These are phyloP conservation scores for Hevea brasiliensis DNA, from an alignment of 345 rosid species.

Conservation along the genomic window DNA sequence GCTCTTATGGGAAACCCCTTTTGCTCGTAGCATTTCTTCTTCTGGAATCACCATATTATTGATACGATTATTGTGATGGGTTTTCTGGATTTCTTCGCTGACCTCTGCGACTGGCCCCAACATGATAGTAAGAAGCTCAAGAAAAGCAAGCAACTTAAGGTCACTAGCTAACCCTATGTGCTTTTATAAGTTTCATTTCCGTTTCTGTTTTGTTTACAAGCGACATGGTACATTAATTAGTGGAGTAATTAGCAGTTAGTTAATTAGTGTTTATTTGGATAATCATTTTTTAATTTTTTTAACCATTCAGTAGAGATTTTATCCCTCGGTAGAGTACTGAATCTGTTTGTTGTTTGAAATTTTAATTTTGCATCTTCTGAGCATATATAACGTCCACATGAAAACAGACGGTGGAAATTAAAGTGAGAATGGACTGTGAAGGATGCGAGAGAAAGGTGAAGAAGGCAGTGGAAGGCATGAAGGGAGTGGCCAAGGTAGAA, in stretches of 20 bases:
- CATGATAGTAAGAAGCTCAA: not conserved
- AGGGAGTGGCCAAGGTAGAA: slow-evolving; percentile 24
- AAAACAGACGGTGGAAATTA: slow-evolving; percentile 29
- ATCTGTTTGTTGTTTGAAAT: too few relatives aligned
- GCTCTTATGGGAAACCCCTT: not conserved
- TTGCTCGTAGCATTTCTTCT: not conserved
- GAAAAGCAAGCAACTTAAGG: slow-evolving; percentile 24
- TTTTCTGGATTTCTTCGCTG: not conserved
- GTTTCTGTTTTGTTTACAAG: not conserved
- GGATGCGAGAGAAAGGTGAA: slow-evolving; percentile 30
- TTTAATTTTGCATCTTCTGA: not conserved
- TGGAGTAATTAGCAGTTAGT: too few relatives aligned
- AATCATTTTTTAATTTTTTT: too few relatives aligned
- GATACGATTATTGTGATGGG: slow-evolving; percentile 4
- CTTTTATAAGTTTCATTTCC: not conserved
- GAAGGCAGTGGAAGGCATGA: slow-evolving; percentile 28
- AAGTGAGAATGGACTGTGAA: slow-evolving; percentile 31
- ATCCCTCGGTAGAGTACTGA: too few relatives aligned
- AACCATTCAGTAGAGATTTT: too few relatives aligned
- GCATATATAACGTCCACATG: too few relatives aligned
- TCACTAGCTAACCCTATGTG: not conserved
- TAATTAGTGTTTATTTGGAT: too few relatives aligned
- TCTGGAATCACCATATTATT: too few relatives aligned
- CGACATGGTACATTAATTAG: too few relatives aligned
- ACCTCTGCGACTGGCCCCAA: slow-evolving; percentile 11